These are phyloP conservation scores for Colletotrichum tanaceti DNA, from an alignment of 2,329 filamentous ascomycete species.

Conservation along the genomic window DNA sequence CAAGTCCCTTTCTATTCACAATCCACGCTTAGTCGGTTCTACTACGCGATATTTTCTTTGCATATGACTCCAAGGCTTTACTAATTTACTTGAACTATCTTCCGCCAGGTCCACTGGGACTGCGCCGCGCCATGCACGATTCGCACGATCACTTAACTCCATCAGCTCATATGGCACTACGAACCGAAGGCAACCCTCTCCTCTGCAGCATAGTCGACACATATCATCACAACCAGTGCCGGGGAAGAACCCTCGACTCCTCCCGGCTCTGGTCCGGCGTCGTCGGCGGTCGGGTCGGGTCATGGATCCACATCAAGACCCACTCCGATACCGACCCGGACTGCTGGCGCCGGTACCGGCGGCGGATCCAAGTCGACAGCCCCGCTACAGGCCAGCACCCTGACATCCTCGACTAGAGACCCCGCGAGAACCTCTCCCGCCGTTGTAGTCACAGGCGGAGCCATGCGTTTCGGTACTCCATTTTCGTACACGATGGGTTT, in stretches of 20 bases:
- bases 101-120: conserved; percentile 40
- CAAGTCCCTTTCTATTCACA: too few relatives aligned
- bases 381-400: background rate
- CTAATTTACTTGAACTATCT: conserved; percentile 1
- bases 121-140: conserved; percentile 45
- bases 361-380: conserved; percentile 14
- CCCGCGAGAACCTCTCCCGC: conserved; percentile 5
- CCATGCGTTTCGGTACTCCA: background rate
- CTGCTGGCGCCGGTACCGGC: background rate
- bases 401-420: background rate
- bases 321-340: background rate
- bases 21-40: too few relatives aligned
- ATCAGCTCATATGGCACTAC: conserved; percentile 39
- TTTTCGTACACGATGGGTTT: background rate
- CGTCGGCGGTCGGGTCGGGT: background rate
- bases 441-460: background rate
- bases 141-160: conserved; percentile 43
- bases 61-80: background rate
- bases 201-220: background rate
- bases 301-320: background rate
- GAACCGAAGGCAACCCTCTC: conserved; percentile 36
- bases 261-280: conserved; percentile 9
- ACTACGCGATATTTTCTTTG: background rate
- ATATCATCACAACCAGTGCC: background rate
- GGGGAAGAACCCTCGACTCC: background rate